These are phyloP conservation scores for Ilex paraguariensis DNA, from an alignment of 305 asterid genomes.

Conservation along the genomic window DNA sequence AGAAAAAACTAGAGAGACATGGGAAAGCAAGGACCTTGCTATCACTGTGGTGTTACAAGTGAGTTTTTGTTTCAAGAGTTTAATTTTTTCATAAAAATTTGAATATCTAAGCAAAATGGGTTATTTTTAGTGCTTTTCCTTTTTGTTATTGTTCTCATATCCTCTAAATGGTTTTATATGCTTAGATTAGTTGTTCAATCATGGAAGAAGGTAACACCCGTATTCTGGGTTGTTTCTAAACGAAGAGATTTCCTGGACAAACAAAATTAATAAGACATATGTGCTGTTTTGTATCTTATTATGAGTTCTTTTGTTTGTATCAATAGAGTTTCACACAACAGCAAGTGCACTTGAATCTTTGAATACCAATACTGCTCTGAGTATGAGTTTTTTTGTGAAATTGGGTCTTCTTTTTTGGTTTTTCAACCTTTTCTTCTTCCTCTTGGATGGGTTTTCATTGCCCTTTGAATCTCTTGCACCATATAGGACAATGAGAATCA, in stretches of 20 bases:
- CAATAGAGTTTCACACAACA: slow-evolving; percentile 1
- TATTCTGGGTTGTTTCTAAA: slow-evolving; percentile 24
- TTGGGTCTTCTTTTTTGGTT: neutral
- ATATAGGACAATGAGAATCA: neutral
- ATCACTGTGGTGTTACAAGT: slow-evolving; percentile 99
- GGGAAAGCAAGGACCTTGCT: slow-evolving; percentile 99
- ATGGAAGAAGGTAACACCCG: slow-evolving; percentile 17
- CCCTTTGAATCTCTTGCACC: slow-evolving; percentile 8
- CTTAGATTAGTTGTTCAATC: slow-evolving; percentile 26
- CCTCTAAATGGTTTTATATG: slow-evolving; percentile 21
- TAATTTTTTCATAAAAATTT: slow-evolving; percentile 6
- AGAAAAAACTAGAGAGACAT: slow-evolving; percentile 37
- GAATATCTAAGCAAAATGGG: slow-evolving; percentile 16
- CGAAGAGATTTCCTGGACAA: slow-evolving; percentile 23
- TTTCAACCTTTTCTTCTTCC: neutral
- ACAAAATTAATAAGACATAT: slow-evolving; percentile 27
- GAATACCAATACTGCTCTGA: neutral
- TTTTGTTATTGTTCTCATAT: slow-evolving; percentile 11
- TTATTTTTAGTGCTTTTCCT: slow-evolving; percentile 19
- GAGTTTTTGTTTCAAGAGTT: slow-evolving; percentile 37
- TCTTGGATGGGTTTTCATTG: neutral
- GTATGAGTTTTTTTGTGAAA: neutral
- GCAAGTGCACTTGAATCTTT: slow-evolving; percentile 11
- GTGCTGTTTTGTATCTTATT: slow-evolving; percentile 21
- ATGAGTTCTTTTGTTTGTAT: neutral